Base-by-base conservation (phyloP, 768 basidiomycete species). In the Mycena latifolia region DNA sequence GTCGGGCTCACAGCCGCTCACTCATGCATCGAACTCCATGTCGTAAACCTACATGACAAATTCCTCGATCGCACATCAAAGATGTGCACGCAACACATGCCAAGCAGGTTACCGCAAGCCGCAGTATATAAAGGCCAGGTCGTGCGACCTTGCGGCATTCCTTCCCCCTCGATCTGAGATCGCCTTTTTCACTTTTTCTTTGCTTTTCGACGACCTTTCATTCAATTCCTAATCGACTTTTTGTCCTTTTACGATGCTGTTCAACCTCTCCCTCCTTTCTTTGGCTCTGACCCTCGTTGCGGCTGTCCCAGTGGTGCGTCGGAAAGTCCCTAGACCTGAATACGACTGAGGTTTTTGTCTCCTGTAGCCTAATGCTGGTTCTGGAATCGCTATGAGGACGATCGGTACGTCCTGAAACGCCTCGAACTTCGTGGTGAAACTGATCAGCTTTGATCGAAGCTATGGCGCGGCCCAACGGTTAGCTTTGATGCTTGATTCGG, bases 121-220 rank as follows among this genome's bases (percentile, higher is more conserved):
- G 33, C 33, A 35, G 33, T 7, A 45, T 46, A 46, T 46, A 46
- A 46, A 46, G 24, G 43, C 22, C 22, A 7, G 43, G 17, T 45
- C 24, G 24, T 25, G 14, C 11, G 45, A 25, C 24, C 24, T 25
- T 17, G 41, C n/a, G 20, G 4, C 22, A 24, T 46, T 46, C 29
- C 46, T 27, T 55, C 35, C 37, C 54, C 20, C 17, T 31, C 47
- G 62, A 63, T 63, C 55, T 56, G 62, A 31, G 62, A 63, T 63
- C 62, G 39, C 54, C 48, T 17, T 48, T 47, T 55, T 53, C 24
- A 10, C 27, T 28, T 8, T 18, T 33, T n/a, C 35, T 25, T 25
- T 20, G n/a, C 54, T 27, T 48, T 46, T 33, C 20, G 14, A 41
- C 39, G 4, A n/a, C 25, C 5, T 14, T 20, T 33, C 35, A 17